Base-by-base conservation (phyloP, 345 rosid species). In the Lagerstroemia speciosa region DNA sequence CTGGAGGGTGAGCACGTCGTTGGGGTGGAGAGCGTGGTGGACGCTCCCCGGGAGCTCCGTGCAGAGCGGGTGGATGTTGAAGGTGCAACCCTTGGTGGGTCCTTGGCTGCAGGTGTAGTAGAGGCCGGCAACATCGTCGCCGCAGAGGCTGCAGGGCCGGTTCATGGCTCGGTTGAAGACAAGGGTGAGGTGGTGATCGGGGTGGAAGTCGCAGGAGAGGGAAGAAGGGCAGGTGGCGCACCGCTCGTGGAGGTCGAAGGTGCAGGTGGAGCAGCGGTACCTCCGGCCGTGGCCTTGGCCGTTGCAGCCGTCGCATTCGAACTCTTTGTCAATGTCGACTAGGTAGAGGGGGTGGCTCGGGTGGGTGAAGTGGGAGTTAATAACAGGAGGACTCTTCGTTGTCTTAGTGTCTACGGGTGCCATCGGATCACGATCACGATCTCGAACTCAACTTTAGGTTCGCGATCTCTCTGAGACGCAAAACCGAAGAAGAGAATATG, bases 211-310 rank as follows among this genome's bases (percentile, higher is more conserved):
- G 53, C 76, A 67, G 57, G 79, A 65, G 72, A 82, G 69, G 20
- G 72, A 61, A 7, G 3, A 20, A 20, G 83, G 84, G 64, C 75
- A 76, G 14, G 72, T 74, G 68, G 78, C 76, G 38, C 85, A 85
- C 55, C 69, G 72, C 57, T 77, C 77, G 69, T 81, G 86, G 67
- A 82, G 82, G 26, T 78, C 73, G 62, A 76, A 78, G 73, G 78
- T 31, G 68, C 83, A 82, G 3, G n/a, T 0, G 31, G 32, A 12
- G 75, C 84, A 82, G 3, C 75, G 69, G 46, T 68, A 78, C 29
- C 67, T 67, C 1, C 14, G 50, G 40, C 86, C 75, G 26, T 61
- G 67, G 53, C 86, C 86, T 24, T 8, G 58, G n/a, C 73, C 57
- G 43, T 68, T 66, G 79, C 86, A 83, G 20, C 79, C 82, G 27